phyloP scores from a whole-genome alignment of 768 basidiomycete genomes.

The Harrya chromipes region DNA sequence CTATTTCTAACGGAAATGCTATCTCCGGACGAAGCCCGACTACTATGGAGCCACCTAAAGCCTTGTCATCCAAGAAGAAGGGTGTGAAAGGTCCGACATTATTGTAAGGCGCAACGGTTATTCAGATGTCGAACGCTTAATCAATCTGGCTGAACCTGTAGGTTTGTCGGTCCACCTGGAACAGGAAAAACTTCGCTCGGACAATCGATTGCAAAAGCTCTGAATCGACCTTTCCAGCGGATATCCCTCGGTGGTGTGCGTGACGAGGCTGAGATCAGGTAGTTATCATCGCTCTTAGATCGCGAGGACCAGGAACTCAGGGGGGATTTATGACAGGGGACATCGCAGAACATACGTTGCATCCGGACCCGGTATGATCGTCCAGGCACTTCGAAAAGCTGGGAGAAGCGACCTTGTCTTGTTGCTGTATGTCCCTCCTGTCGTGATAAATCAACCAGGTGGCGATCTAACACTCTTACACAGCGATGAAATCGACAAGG shows the following conservation, averaged over 20 bases:
- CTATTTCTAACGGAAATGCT: slow-evolving; percentile 10
- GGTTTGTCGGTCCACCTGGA: slow-evolving; percentile 89
- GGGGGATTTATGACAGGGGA: slow-evolving; percentile 32
- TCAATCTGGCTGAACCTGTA: slow-evolving; percentile 19
- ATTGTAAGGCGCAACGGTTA: slow-evolving; percentile 39
- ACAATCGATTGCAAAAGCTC: slow-evolving; percentile 79
- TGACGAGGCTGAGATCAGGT: slow-evolving; percentile 83
- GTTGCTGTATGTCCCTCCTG: slow-evolving; percentile 45
- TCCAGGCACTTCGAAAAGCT: slow-evolving; percentile 83
- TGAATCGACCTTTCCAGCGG: slow-evolving; percentile 84
- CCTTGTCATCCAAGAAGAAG: slow-evolving; percentile 28
- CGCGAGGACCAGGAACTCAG: slow-evolving; percentile 4
- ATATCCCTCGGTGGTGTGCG: slow-evolving; percentile 91
- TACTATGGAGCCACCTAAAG: slow-evolving; percentile 3
- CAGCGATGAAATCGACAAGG: slow-evolving; percentile 88
- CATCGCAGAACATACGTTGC: slow-evolving; percentile 90
- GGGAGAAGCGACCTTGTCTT: slow-evolving; percentile 79
- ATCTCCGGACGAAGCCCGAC: slow-evolving; percentile 11
- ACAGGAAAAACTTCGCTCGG: slow-evolving; percentile 92
- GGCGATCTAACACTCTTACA: neutral
- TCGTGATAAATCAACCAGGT: neutral
- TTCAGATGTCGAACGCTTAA: neutral
- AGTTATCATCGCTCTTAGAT: slow-evolving; percentile 5
- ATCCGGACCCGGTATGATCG: slow-evolving; percentile 78
- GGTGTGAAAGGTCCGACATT: slow-evolving; percentile 70